Evolutionary conservation across 225 moss, liverwort and hornwort species (phyloP).

Genomic region (Neckera pumila): DNA sequence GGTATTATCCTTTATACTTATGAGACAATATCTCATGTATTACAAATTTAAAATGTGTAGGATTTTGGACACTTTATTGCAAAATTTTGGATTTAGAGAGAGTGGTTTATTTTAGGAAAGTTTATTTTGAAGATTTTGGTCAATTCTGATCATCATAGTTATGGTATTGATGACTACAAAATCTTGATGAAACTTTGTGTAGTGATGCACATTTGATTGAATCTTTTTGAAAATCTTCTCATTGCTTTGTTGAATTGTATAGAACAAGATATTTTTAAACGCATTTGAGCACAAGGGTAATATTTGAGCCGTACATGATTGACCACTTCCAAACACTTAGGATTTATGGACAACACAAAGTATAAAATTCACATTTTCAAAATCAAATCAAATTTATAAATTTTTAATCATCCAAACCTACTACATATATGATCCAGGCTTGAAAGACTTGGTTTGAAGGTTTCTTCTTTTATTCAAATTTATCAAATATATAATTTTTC

Average conservation of each 20-base stretch:
- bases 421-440: no score
- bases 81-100: neutral
- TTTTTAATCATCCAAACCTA: no score
- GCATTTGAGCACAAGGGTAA: neutral
- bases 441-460: neutral
- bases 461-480: neutral
- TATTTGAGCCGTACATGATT: no score
- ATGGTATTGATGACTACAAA: neutral
- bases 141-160: neutral
- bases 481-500: neutral
- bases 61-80: neutral
- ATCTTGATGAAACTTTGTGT: neutral
- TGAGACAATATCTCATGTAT: neutral
- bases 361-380: neutral
- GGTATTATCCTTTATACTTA: neutral
- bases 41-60: no score
- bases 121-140: neutral
- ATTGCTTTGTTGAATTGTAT: neutral
- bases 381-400: neutral
- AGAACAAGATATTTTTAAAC: neutral
- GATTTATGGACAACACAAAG: neutral
- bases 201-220: no score
- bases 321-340: neutral
- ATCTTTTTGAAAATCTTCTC: neutral
- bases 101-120: fast-evolving